A percentile compares a stretch with the other conserved stretches of the same genome.
Conservation (phyloP, 352 stramenopile genomes). For the Pythium rishiriense region DNA sequence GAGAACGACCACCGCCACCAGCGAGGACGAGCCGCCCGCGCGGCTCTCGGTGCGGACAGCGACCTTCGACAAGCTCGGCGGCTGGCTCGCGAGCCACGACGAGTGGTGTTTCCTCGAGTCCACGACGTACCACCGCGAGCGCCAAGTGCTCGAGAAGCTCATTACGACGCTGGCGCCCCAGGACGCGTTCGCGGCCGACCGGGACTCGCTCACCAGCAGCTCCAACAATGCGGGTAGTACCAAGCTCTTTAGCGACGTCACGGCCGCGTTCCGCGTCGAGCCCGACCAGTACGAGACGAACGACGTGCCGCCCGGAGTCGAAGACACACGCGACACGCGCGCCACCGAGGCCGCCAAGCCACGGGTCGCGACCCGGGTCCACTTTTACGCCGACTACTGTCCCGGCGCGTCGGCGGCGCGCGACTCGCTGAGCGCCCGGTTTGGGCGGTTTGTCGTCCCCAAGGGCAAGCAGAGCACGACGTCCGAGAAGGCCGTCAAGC, state of each 20-base stretch:
- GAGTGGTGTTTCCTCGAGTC: constrained; percentile 25
- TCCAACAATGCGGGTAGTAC: neutral
- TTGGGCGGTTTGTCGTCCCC: neutral
- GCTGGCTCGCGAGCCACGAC: constrained; percentile 19
- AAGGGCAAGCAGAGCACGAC: constrained; percentile 3
- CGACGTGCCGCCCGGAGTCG: constrained; percentile 6
- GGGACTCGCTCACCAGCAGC: neutral
- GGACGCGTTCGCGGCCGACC: constrained; percentile 3
- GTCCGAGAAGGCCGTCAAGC: constrained; percentile 24
- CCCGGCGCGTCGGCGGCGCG: neutral
- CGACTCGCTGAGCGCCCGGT: neutral
- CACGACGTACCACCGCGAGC: neutral
- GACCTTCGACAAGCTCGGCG: constrained; percentile 13
- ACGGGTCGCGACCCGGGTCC: constrained; percentile 1
- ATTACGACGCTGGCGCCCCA: constrained; percentile 7
- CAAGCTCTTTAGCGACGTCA: constrained; percentile 4
- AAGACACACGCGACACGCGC: neutral
- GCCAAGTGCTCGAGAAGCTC: constrained; percentile 5
- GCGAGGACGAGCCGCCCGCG: neutral
- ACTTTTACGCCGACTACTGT: constrained; percentile 7
- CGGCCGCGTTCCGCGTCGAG: constrained; percentile 2
- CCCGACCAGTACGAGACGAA: constrained; percentile 6
- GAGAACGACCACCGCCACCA: neutral
- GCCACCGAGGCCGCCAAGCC: neutral
- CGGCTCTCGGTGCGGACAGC: constrained; percentile 17